These are phyloP conservation scores for Chalciporus piperatoides DNA, from an alignment of 1,284 basidiomycete species.

Conservation along the genomic window DNA sequence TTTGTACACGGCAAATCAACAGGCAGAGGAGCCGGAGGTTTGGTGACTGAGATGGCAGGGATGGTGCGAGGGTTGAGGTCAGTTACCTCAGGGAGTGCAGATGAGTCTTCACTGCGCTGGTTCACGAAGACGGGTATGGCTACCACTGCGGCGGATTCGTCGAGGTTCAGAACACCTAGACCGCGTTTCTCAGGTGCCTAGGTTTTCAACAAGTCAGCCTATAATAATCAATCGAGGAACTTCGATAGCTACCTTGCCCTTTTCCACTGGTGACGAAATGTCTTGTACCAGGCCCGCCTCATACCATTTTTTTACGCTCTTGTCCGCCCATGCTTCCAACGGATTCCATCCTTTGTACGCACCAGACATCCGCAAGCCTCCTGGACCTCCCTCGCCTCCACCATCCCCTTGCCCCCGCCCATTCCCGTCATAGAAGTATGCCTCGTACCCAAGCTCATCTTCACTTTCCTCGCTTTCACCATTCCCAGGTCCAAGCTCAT, in stretches of 20 bases:
- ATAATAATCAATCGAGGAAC: conserved; percentile 9
- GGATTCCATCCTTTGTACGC: conserved; percentile 90
- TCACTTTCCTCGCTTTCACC: conserved; percentile 63
- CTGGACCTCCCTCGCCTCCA: conserved; percentile 65
- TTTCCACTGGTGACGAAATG: conserved; percentile 37
- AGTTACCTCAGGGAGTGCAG: conserved; percentile 31
- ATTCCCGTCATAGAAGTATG: conserved; percentile 79
- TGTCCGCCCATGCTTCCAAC: conserved; percentile 87
- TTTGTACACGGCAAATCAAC: conserved; percentile 59
- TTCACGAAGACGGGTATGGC: conserved; percentile 49
- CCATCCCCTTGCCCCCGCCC: conserved; percentile 73
- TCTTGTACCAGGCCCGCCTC: conserved; percentile 68
- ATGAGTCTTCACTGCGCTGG: conserved; percentile 27
- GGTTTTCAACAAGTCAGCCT: conserved; percentile 12
- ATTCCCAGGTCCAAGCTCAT: conserved; percentile 62
- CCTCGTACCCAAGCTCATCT: conserved; percentile 82
- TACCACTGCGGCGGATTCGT: conserved; percentile 43
- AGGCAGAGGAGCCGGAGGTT: conserved; percentile 63
- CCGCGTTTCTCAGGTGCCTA: conserved; percentile 31
- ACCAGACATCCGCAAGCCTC: conserved; percentile 67
- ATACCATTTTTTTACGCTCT: conserved; percentile 80
- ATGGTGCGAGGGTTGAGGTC: conserved; percentile 23
- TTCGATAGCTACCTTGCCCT: conserved; percentile 46
- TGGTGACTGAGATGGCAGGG: conserved; percentile 61
- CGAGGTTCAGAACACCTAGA: conserved; percentile 39